Conservation (phyloP, 2,329 filamentous ascomycete genomes). For the Cercospora zeae-maydis region DNA sequence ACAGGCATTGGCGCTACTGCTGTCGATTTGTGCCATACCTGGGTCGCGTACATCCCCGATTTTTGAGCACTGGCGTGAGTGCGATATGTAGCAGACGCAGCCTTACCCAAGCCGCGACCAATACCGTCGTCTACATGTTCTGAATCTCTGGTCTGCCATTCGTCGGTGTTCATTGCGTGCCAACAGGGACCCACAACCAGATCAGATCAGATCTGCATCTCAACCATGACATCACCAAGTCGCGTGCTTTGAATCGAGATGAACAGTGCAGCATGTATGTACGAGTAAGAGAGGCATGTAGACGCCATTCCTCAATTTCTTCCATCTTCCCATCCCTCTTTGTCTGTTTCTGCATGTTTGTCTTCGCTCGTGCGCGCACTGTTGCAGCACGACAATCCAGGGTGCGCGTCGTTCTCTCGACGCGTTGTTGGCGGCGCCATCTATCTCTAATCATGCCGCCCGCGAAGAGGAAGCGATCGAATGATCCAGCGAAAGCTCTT, state of each 20-base stretch:
- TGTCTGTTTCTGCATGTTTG: not conserved
- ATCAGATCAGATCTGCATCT: not conserved
- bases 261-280: not conserved
- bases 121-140: not conserved
- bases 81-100: not conserved
- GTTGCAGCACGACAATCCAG: not conserved
- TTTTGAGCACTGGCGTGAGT: not conserved
- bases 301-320: not conserved
- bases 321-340: not conserved
- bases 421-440: not conserved
- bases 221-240: not conserved
- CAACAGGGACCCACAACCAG: not conserved
- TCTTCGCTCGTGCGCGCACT: not conserved
- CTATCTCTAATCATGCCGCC: slow-evolving; percentile 22
- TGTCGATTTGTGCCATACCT: not conserved
- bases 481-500: slow-evolving; percentile 10
- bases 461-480: slow-evolving; percentile 28
- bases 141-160: not conserved
- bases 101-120: not conserved
- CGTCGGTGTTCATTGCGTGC: not conserved
- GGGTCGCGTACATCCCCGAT: not conserved
- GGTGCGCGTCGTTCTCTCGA: not conserved
- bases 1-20: not conserved
- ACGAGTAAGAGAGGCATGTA: not conserved
- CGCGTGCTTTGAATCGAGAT: not conserved